A percentile compares a stretch with the other conserved stretches of the same genome.
Conservation (phyloP, 2,329 filamentous ascomycete genomes). For the Pseudopyricularia javanii region DNA sequence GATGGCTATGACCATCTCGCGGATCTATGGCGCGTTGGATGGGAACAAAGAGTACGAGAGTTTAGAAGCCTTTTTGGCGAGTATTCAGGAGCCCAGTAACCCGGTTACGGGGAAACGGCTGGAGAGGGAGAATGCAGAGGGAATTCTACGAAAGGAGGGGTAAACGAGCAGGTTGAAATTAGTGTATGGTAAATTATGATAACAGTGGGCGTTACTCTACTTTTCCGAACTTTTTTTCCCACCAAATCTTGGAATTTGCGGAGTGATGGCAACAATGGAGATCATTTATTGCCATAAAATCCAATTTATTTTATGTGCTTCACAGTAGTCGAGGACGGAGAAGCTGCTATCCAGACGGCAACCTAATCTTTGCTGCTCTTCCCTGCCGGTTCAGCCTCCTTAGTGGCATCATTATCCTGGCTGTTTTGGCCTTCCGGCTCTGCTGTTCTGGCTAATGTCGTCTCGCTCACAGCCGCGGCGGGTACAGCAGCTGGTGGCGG, state of each 20-base stretch:
- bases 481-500: background rate
- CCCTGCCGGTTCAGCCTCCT: too few relatives aligned
- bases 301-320: too few relatives aligned
- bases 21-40: slow-evolving; percentile 1
- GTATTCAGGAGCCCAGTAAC: background rate
- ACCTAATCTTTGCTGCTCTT: too few relatives aligned
- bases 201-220: too few relatives aligned
- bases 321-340: too few relatives aligned
- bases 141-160: background rate
- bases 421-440: background rate
- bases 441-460: background rate
- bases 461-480: background rate
- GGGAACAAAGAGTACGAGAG: slow-evolving; percentile 13
- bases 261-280: too few relatives aligned
- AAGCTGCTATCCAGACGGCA: too few relatives aligned
- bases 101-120: background rate
- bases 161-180: background rate
- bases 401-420: background rate
- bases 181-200: too few relatives aligned
- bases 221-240: too few relatives aligned
- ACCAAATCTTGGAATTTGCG: too few relatives aligned
- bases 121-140: background rate
- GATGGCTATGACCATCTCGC: slow-evolving; percentile 15
- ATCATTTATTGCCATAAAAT: too few relatives aligned
- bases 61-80: background rate